Evolutionary conservation across 1,284 basidiomycete species (phyloP), one percentile per base, ranked within the genome.

Genomic region (Ceratorhiza oryzae-sativae): DNA sequence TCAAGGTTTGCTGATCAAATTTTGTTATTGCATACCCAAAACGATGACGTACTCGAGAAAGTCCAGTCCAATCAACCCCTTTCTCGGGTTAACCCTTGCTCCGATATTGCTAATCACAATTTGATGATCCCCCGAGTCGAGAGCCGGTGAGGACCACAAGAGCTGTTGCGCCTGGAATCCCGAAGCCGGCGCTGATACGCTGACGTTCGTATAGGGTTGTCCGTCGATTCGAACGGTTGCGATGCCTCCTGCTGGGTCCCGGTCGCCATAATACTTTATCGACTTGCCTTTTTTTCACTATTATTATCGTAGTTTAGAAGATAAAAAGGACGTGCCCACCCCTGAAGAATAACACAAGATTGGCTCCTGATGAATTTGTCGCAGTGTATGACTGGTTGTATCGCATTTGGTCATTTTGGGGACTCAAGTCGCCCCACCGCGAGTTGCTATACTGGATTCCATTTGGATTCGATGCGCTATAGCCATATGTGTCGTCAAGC

Each of bases 281-380:
- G 61, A 32, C 30, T 23, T 34, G 2, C 61, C 61, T 63, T 1
- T 15, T 8, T 15, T 3, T 3, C 9, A 27, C 9, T 23, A 18
- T 8, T n/a, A n/a, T 58, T n/a, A 45, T 10, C 15, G n/a, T 18
- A 0, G 9, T 32, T 23, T 9, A 13, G 4, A n/a, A 23, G 25
- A 20, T 2, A 45, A 15, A 23, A 51, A 23, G 13, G 15, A 9
- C 1, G 10, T 12, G 48, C 42, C 18, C 13, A 49, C 61, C 61
- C 51, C 61, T 42, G n/a, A 63, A 63, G 23, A 63, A 49, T n/a
- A 49, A 61, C 3, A 61, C 41, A 23, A 48, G 6, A 45, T 45
- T 46, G 1, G 59, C 18, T 13, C 23, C 41, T 6, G 39, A 13
- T 18, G 20, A 23, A 13, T 61, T 45, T 2, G 39, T 45, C 59